A percentile compares a stretch with the other conserved stretches of the same genome.
phyloP scores from a whole-genome alignment of 2,329 filamentous ascomycete species.

The Arthrobotrys entomopaga region DNA sequence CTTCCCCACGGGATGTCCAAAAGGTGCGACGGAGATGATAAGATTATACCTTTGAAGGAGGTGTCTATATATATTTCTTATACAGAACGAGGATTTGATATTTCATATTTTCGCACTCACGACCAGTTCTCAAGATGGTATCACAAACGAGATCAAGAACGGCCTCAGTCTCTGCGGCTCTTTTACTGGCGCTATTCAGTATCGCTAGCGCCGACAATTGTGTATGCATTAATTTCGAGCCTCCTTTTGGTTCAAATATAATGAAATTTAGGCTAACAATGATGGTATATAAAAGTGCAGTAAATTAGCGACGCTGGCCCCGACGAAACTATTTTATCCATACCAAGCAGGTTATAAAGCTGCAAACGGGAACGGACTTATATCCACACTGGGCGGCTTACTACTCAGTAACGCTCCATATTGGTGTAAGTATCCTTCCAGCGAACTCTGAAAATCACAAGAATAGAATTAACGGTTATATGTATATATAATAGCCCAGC shows the following conservation, averaged over 20 bases:
- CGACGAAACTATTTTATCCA: slow-evolving; percentile 25
- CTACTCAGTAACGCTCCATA: slow-evolving; percentile 20
- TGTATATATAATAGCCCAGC: slow-evolving; percentile 14
- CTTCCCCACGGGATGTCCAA: no score
- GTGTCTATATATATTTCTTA: not conserved
- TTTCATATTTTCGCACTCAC: not conserved
- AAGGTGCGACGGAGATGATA: no score
- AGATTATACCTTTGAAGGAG: no score
- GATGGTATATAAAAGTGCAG: slow-evolving; percentile 16
- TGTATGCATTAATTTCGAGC: slow-evolving; percentile 11
- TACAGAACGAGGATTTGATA: not conserved
- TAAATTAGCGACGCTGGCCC: slow-evolving; percentile 17
- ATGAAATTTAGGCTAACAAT: no score
- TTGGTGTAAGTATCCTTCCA: slow-evolving; percentile 27
- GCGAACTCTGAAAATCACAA: not conserved
- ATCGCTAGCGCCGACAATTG: slow-evolving; percentile 15
- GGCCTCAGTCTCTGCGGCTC: not conserved
- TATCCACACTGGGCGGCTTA: slow-evolving; percentile 2
- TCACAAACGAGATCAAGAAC: slow-evolving; percentile 1
- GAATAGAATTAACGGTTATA: not conserved
- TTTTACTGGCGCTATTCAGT: slow-evolving; percentile 6
- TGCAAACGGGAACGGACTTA: slow-evolving; percentile 31
- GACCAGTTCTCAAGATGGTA: slow-evolving; percentile 10
- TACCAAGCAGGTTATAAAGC: slow-evolving; percentile 15
- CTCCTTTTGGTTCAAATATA: not conserved